These are phyloP conservation scores for Talaromyces stipitatus DNA, from an alignment of 495 filamentous ascomycete species.

Conservation along the genomic window DNA sequence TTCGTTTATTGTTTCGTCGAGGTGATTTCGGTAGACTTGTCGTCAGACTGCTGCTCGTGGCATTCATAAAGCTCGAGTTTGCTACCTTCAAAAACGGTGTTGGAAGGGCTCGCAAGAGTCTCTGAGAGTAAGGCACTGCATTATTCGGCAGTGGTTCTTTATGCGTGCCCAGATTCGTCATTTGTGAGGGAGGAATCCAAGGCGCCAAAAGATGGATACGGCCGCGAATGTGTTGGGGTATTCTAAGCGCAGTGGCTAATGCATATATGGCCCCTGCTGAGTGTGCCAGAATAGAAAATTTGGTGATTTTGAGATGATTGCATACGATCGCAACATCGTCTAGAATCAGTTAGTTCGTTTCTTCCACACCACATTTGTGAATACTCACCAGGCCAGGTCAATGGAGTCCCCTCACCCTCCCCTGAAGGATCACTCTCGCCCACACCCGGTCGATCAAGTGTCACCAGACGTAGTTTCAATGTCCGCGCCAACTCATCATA, in stretches of 20 bases:
- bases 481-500: constrained; percentile 93
- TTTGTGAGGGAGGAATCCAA: constrained; percentile 98
- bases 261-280: constrained; percentile 97
- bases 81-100: constrained; percentile 89
- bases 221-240: constrained; percentile 92
- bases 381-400: constrained; percentile 85
- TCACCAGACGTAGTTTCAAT: constrained; percentile 84
- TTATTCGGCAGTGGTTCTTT: constrained; percentile 68
- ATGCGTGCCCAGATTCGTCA: constrained; percentile 72
- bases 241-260: constrained; percentile 87
- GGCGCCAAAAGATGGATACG: constrained; percentile 92
- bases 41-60: constrained; percentile 83
- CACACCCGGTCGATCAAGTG: constrained; percentile 87
- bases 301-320: constrained; percentile 83
- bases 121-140: constrained; percentile 83
- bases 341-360: constrained; percentile 21
- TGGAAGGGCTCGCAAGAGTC: constrained; percentile 83
- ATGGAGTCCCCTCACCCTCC: constrained; percentile 72
- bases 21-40: constrained; percentile 71
- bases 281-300: constrained; percentile 97
- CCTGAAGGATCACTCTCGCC: constrained; percentile 82
- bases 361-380: background rate
- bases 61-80: constrained; percentile 89
- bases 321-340: constrained; percentile 96
- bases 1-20: constrained; percentile 55